phyloP scores from a whole-genome alignment of 306 rosid genomes.

The Cucumis sativus region Cucumber_9930_V3 NC_026657.2:17106501-17107000 shows the following conservation, averaged over 20 bases:
- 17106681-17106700: neutral
- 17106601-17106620: neutral
- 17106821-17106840: neutral
- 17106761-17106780: neutral
- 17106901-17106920: neutral
- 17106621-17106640: neutral
- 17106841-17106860: neutral
- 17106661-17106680: neutral
- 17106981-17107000: too few relatives aligned
- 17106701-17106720: neutral
- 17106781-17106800: neutral
- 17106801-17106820: neutral
- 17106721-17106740: neutral
- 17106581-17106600: slow-evolving; percentile 23
- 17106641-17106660: neutral
- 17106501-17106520: slow-evolving; percentile 75
- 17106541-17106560: slow-evolving; percentile 60
- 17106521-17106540: slow-evolving; percentile 69
- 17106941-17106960: too few relatives aligned
- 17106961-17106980: too few relatives aligned
- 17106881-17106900: neutral
- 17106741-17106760: neutral
- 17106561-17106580: slow-evolving; percentile 65
- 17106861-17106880: neutral
- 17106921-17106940: too few relatives aligned